phyloP scores from a whole-genome alignment of 2,329 filamentous ascomycete genomes.

The Septoria petroselini region DNA sequence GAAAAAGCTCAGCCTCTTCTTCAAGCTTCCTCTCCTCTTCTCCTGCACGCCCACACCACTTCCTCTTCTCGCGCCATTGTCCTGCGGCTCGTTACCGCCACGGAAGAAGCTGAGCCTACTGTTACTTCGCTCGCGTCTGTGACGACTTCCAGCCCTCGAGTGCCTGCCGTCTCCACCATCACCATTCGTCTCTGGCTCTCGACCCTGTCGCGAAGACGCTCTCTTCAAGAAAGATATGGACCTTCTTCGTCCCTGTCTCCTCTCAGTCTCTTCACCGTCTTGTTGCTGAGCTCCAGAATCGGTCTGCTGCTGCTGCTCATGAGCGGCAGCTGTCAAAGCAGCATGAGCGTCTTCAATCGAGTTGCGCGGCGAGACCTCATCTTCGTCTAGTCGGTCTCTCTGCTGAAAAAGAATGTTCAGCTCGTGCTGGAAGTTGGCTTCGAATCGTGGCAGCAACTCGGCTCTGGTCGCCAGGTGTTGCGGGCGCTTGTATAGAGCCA shows the following conservation, averaged over 20 bases:
- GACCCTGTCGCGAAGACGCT: constrained; percentile 29
- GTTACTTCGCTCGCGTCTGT: constrained; percentile 25
- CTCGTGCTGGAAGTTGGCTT: constrained; percentile 46
- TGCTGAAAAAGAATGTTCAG: constrained; percentile 42
- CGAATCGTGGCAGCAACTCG: constrained; percentile 40
- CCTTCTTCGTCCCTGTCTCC: constrained; percentile 18
- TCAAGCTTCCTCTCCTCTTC: constrained; percentile 45
- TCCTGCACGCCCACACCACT: neutral
- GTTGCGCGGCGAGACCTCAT: constrained; percentile 25
- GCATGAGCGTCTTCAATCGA: constrained; percentile 22
- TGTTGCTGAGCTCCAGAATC: constrained; percentile 14
- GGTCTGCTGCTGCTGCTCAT: constrained; percentile 8
- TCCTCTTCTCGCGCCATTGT: constrained; percentile 12
- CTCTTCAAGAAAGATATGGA: constrained; percentile 35
- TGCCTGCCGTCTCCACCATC: constrained; percentile 27
- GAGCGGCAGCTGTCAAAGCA: constrained; percentile 13
- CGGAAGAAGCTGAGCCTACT: constrained; percentile 33
- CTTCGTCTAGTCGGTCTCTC: constrained; percentile 25
- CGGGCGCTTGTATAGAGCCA: constrained; percentile 62
- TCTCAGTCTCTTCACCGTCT: constrained; percentile 10
- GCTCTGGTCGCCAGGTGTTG: constrained; percentile 52
- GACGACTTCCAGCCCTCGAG: constrained; percentile 13
- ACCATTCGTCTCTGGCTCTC: constrained; percentile 18
- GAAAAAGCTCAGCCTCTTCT: constrained; percentile 74
- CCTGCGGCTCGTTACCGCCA: constrained; percentile 9